Conservation (phyloP, 2,329 filamentous ascomycete species). For the Venturia nashicola region DNA sequence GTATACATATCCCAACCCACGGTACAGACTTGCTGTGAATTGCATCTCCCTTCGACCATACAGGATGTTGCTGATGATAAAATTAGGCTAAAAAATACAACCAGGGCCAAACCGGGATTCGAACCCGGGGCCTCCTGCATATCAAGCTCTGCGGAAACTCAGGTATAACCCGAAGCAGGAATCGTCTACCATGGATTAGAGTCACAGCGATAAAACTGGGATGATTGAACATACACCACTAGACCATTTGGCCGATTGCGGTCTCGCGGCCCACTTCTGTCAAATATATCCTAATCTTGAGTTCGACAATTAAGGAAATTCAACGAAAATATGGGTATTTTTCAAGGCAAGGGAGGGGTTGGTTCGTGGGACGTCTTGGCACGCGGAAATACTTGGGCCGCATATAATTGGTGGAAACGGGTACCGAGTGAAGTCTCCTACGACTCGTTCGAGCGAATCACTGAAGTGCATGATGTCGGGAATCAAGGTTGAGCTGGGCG, state of each 20-base stretch:
- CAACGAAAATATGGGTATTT: background rate
- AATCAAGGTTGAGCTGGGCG: too few relatives aligned
- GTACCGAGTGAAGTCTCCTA: background rate
- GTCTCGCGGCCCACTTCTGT: too few relatives aligned
- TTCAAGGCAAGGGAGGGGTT: background rate
- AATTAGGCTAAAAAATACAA: background rate
- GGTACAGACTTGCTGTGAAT: too few relatives aligned
- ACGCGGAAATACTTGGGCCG: too few relatives aligned
- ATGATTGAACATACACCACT: conserved; percentile 1
- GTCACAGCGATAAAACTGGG: background rate
- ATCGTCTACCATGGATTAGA: background rate
- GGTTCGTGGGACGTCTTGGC: background rate
- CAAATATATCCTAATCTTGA: background rate
- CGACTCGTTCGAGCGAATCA: too few relatives aligned
- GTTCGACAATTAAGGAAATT: background rate
- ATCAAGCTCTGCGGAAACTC: background rate
- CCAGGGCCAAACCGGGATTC: background rate
- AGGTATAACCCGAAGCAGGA: background rate
- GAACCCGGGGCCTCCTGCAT: background rate
- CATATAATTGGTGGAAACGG: background rate
- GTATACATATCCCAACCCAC: too few relatives aligned
- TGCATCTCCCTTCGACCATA: too few relatives aligned
- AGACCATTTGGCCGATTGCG: background rate
- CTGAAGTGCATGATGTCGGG: too few relatives aligned
- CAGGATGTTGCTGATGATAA: too few relatives aligned